A percentile compares a stretch with the other conserved stretches of the same genome.
phyloP scores from a whole-genome alignment of 2,329 filamentous ascomycete species.

The Aquanectria penicillioides region DNA sequence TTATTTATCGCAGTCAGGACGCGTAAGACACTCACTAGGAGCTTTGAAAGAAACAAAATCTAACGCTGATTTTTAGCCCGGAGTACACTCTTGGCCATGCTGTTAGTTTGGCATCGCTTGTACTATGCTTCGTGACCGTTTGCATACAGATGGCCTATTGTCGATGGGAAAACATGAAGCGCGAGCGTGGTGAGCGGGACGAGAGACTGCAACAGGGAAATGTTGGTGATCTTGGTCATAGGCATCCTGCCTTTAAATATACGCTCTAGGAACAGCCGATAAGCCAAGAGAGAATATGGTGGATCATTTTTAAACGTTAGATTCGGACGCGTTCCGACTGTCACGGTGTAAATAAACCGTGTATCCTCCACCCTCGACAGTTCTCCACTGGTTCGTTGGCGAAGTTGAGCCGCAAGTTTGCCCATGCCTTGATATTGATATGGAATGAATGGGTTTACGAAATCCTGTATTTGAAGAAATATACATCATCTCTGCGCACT shows the following conservation, averaged over 20 bases:
- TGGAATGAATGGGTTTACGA: no score
- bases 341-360: no score
- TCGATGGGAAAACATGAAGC: constrained; percentile 1
- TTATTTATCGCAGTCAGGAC: constrained; percentile 5
- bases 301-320: no score
- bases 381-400: no score
- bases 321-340: no score
- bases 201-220: not conserved
- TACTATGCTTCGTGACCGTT: constrained; percentile 2
- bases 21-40: not conserved
- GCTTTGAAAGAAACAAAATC: no score
- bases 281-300: no score
- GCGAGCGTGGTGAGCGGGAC: not conserved
- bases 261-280: not conserved
- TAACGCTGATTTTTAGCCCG: not conserved
- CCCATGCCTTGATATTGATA: no score
- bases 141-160: not conserved
- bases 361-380: no score
- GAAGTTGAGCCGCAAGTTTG: no score
- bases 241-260: constrained; percentile 2
- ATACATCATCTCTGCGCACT: no score
- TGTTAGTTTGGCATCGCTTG: not conserved
- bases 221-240: not conserved
- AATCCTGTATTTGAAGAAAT: no score
- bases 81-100: constrained; percentile 3